Base-by-base conservation (phyloP, 768 basidiomycete genomes). In the Lactarius pseudohatsudake region DNA sequence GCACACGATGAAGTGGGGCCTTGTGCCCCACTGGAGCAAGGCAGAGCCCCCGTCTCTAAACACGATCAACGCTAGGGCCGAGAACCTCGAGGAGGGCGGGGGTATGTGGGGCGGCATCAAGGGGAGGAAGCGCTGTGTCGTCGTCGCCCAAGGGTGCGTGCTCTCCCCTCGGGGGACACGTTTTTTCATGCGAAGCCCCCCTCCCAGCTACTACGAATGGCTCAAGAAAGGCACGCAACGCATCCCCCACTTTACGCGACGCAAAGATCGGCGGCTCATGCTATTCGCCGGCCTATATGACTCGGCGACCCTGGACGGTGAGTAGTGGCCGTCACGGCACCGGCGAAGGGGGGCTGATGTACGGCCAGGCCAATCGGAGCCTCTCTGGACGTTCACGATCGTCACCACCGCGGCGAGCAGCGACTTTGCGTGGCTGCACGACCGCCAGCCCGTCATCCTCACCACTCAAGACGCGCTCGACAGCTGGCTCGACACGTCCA, bases 171-270 rank as follows among this genome's bases (percentile, higher is more conserved):
- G 34, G 1, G 34, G 30, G 34, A 26, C 34, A 38, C 36, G 10
- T 34, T 38, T 36, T 34, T 38, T 38, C 36, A 38, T 38, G 36
- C 41, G 57, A 57, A n/a, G 0, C 9, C 10, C 15, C 10, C 15
- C n/a, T n/a, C n/a, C 7, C 67, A 93, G 93, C 36, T 97, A 97
- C 75, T 98, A 93, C 74, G 96, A 99, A 76, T 98, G 96, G 96
- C 81, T 92, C 50, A 89, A 87, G 64, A 92, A 89, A 74, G 90
- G 88, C 60, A 90, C 88, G 72, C 81, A 85, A 50, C 91, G 90
- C 70, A 72, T 92, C 1, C 93, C 96, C 0, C 86, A 96, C 74
- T 95, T 94, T 71, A 87, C 85, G 43, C 91, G 88, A 72, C 85
- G 83, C 53, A 82, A 84, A 54, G 84, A 89, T 64, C 79, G 79